A percentile compares a stretch with the other conserved stretches of the same genome.
Evolutionary conservation across 345 rosid species (phyloP).

Genomic region (Salix koriyanagi): DNA sequence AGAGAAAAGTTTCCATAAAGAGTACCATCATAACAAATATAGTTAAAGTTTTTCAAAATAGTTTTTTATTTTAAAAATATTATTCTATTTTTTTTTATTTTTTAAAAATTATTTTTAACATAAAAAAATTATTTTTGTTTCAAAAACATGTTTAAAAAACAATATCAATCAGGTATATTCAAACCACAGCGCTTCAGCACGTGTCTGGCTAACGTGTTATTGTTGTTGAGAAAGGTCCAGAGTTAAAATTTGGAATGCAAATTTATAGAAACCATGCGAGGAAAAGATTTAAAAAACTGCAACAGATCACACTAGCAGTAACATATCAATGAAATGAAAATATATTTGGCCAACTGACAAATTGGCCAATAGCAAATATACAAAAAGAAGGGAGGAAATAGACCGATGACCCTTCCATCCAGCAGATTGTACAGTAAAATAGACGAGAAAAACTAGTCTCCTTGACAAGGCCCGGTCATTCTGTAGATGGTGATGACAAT

Average conservation of each 20-base stretch:
- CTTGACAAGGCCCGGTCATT: constrained; percentile 17
- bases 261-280: neutral
- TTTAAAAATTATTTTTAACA: too few relatives aligned
- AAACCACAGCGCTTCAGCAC: too few relatives aligned
- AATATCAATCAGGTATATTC: too few relatives aligned
- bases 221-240: neutral
- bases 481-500: constrained; percentile 44
- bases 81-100: too few relatives aligned
- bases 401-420: constrained; percentile 23
- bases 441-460: constrained; percentile 2
- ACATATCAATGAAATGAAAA: constrained; percentile 26
- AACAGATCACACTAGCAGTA: neutral
- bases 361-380: constrained; percentile 28
- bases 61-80: too few relatives aligned
- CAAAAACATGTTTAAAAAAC: too few relatives aligned
- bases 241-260: neutral
- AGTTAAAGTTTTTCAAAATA: too few relatives aligned
- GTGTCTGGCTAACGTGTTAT: too few relatives aligned
- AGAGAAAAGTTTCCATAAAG: too few relatives aligned
- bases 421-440: constrained; percentile 28
- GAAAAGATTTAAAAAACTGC: neutral
- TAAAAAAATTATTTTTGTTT: too few relatives aligned
- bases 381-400: constrained; percentile 16
- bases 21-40: too few relatives aligned
- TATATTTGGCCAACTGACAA: constrained; percentile 19